Evolutionary conservation across 768 basidiomycete species (phyloP).

Genomic region (Cystofilobasidium macerans): DNA sequence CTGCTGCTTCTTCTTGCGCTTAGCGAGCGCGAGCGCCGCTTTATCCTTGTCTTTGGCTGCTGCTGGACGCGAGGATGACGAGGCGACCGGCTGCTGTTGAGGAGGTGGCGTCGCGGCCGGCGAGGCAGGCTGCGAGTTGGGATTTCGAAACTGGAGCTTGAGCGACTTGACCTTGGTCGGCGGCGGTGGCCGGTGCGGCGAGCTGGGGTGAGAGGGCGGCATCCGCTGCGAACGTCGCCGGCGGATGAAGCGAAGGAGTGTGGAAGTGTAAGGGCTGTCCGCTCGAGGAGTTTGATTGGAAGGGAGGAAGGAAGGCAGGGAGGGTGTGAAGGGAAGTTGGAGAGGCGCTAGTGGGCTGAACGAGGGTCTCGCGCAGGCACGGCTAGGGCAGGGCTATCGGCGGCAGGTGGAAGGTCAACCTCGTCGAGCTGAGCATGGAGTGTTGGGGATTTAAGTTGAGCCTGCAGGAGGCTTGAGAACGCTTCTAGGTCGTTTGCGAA

Average conservation of each 20-base stretch:
- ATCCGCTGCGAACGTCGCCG: not conserved
- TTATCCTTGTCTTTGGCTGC: slow-evolving; percentile 9
- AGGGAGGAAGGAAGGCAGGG: not conserved
- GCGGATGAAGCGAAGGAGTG: too few species aligned
- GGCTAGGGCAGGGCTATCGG: not conserved
- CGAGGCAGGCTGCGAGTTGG: not conserved
- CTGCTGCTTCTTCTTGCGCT: slow-evolving; percentile 12
- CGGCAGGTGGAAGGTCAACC: slow-evolving; percentile 2
- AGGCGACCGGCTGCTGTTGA: not conserved
- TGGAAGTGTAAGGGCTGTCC: too few species aligned
- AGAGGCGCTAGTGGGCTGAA: not conserved
- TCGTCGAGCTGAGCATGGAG: not conserved
- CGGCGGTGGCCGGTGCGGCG: not conserved
- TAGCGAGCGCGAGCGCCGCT: not conserved
- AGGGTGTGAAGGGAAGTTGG: not conserved
- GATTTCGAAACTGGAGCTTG: not conserved
- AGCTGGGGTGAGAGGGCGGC: not conserved
- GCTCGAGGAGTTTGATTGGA: not conserved
- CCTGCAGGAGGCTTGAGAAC: not conserved
- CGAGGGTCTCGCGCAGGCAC: not conserved
- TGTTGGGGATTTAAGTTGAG: not conserved
- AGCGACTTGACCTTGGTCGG: slow-evolving; percentile 3
- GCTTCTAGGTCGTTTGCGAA: too few species aligned
- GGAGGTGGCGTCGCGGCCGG: not conserved
- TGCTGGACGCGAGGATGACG: not conserved